These are phyloP conservation scores for Kluyveromyces sp. DNA, from an alignment of 1,139 yeast genomes.

Conservation along the genomic window DNA sequence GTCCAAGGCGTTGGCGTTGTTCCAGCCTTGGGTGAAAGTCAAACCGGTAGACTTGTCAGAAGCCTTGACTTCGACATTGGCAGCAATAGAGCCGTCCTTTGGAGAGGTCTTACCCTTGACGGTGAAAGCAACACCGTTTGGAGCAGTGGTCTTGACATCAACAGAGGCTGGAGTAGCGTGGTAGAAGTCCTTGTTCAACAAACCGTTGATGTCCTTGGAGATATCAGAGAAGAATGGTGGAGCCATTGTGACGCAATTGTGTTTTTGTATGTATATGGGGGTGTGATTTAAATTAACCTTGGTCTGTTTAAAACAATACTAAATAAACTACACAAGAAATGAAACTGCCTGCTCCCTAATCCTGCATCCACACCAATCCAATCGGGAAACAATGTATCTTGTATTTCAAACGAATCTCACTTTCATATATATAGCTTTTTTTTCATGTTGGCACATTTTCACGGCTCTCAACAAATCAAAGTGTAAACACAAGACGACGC, in stretches of 20 bases:
- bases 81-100: slow-evolving; percentile 76
- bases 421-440: too few species aligned
- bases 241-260: slow-evolving; percentile 33
- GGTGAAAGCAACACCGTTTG: slow-evolving; percentile 93
- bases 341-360: too few species aligned
- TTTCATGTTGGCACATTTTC: too few species aligned
- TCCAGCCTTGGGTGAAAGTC: slow-evolving; percentile 96
- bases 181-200: slow-evolving; percentile 87
- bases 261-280: neutral
- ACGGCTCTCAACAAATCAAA: too few species aligned
- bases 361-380: too few species aligned
- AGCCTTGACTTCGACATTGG: slow-evolving; percentile 87
- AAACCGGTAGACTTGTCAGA: slow-evolving; percentile 90
- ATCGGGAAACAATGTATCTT: too few species aligned
- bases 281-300: neutral
- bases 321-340: too few species aligned
- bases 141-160: slow-evolving; percentile 88
- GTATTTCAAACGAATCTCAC: too few species aligned
- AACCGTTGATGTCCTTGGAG: slow-evolving; percentile 83
- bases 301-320: too few species aligned
- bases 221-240: slow-evolving; percentile 85
- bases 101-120: slow-evolving; percentile 84
- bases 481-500: too few species aligned
- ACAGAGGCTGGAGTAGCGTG: slow-evolving; percentile 82
- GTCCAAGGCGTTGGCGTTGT: slow-evolving; percentile 84